Evolutionary conservation across 2,329 filamentous ascomycete genomes (phyloP), one percentile per base, ranked within the genome.

Genomic region (Beauveria scarabaeidicola): DNA sequence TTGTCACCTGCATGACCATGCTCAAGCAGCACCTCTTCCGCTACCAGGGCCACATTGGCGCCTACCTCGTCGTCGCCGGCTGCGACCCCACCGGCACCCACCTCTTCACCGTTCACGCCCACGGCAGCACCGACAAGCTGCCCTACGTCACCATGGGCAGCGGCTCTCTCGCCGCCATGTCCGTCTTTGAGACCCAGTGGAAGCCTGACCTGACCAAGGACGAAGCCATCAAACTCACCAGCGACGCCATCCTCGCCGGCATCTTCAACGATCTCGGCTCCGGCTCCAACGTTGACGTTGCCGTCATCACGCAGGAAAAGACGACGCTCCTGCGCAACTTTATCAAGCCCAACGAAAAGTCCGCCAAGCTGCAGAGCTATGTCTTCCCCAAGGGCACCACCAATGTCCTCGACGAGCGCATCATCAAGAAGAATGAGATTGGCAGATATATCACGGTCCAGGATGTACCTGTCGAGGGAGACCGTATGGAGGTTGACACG

Each of bases 91-190:
- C 94, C 1, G 94, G 94, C 69, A 86, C 88, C 50, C 91, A 96
- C 69, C 87, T 99, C 63, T 99, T 96, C 81, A 99, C 95, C 64
- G 94, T 99, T 47, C 94, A 99, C 77, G 94, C 94, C 62, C 95
- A 99, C 81, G 94, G 95, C 66, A 94, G 89, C 69, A 99, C 94
- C 63, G 94, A 99, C 79, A 99, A 97, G 81, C 87, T 99, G 52
- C 94, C 94, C 54, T 99, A 99, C 75, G 95, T 99, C 66, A 99
- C 95, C 65, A 99, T 99, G 94, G 94, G 94, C 58, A 96, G 90
- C 25, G 94, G 94, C 64, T 96, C 91, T 52, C 80, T 99, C 66
- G 94, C 94, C 29, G 94, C 94, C 72, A 99, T 99, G 94, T 90
- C 90, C 36, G 89, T 99, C 55, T 99, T 99, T 71, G 94, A 99